Evolutionary conservation across 2,329 filamentous ascomycete genomes (phyloP).

Genomic region (Pseudogymnoascus sp.): DNA sequence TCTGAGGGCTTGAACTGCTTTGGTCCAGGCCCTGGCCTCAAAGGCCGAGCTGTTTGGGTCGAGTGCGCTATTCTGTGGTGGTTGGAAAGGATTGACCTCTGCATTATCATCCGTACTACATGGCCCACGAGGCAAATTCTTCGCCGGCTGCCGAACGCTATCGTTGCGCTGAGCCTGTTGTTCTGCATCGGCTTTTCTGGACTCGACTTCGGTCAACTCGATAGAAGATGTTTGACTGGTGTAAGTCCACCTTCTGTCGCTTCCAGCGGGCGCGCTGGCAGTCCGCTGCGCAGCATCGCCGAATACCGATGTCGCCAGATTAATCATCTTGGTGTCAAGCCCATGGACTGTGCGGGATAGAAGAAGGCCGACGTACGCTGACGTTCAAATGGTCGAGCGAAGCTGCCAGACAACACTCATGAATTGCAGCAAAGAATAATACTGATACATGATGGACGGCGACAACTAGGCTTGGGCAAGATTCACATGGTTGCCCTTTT

Average conservation of each 20-base stretch:
- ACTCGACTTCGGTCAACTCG: neutral
- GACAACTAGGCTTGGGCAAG: neutral
- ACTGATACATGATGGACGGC: neutral
- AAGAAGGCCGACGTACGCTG: neutral
- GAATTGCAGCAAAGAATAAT: neutral
- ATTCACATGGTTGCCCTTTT: neutral
- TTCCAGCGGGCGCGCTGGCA: neutral
- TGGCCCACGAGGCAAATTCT: neutral
- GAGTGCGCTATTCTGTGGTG: slow-evolving; percentile 37
- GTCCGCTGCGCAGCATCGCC: neutral
- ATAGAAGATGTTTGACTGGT: neutral
- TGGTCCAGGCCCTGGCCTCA: slow-evolving; percentile 9
- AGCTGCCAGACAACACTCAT: neutral
- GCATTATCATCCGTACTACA: neutral
- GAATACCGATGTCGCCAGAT: neutral
- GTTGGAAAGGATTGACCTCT: slow-evolving; percentile 39
- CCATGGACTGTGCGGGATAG: neutral
- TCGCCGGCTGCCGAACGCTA: neutral
- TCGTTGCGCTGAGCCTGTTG: neutral
- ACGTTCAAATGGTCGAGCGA: neutral
- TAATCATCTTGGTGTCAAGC: neutral
- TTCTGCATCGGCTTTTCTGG: neutral
- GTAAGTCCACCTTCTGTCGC: neutral
- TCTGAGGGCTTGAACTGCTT: slow-evolving; percentile 28
- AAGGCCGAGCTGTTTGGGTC: slow-evolving; percentile 34